phyloP scores from a whole-genome alignment of 31 red algal species.

The Endocladia muricata region DNA sequence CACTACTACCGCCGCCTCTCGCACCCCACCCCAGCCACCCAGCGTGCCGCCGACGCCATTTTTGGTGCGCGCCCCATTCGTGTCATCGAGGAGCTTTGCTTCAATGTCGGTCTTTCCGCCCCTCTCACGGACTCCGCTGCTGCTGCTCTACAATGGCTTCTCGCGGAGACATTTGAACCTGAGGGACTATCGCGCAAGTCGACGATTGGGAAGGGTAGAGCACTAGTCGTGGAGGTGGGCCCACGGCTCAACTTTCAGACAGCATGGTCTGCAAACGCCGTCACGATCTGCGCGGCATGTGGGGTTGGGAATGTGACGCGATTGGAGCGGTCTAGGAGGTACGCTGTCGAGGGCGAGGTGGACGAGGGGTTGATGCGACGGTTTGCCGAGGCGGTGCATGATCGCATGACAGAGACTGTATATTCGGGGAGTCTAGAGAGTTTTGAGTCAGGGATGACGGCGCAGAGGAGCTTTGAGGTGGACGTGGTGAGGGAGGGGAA shows the following conservation, averaged over 20 bases:
- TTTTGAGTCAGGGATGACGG: conserved; percentile 47
- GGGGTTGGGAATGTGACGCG: conserved; percentile 57
- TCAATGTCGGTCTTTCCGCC: conserved; percentile 36
- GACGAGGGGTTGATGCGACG: background rate
- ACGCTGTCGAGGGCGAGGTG: conserved; percentile 15
- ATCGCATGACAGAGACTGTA: conserved; percentile 95
- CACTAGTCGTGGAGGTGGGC: conserved; percentile 85
- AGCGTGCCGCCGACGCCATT: conserved; percentile 18
- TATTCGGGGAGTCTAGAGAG: conserved; percentile 62
- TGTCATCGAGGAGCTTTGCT: conserved; percentile 34
- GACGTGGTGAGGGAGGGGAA: conserved; percentile 62
- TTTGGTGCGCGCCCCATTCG: background rate
- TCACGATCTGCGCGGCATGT: conserved; percentile 87
- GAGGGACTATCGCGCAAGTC: background rate
- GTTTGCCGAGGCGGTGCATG: conserved; percentile 62
- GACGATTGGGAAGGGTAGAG: background rate
- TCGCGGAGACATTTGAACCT: conserved; percentile 81
- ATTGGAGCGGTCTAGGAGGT: conserved; percentile 88
- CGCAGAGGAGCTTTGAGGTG: conserved; percentile 33
- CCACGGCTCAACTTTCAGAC: conserved; percentile 99
- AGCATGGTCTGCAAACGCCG: conserved; percentile 97
- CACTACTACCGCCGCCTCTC: conserved; percentile 18
- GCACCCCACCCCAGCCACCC: background rate
- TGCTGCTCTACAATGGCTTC: conserved; percentile 55
- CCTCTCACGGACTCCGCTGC: background rate